Percentiles rank a stretch among this genome's conserved stretches.
Evolutionary conservation across 352 stramenopile species (phyloP).

Genomic region (Pythium aquatile): DNA sequence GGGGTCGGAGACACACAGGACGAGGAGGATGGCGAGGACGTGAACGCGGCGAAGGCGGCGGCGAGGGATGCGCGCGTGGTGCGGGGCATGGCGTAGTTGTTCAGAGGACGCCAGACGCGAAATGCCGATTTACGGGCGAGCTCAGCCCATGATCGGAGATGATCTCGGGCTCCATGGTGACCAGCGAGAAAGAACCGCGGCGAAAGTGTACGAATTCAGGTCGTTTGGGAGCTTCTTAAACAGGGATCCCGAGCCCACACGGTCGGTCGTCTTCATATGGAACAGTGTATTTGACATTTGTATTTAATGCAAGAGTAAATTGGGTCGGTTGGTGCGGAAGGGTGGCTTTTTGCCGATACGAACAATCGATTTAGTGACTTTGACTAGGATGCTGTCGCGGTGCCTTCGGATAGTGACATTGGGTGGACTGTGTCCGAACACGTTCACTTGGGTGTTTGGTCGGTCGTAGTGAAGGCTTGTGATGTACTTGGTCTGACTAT

Average conservation of each 20-base stretch:
- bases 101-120: neutral
- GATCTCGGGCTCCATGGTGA: neutral
- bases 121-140: neutral
- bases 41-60: neutral
- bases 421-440: constrained; percentile 10
- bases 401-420: constrained; percentile 14
- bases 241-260: neutral
- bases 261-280: neutral
- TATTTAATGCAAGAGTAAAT: neutral
- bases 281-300: neutral
- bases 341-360: neutral
- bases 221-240: neutral
- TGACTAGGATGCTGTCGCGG: neutral
- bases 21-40: neutral
- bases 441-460: neutral
- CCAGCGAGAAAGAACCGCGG: neutral
- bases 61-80: neutral
- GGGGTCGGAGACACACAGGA: constrained; percentile 22
- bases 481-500: neutral
- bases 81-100: neutral
- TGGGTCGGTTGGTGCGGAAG: constrained; percentile 15
- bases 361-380: no score
- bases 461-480: constrained; percentile 11
- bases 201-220: constrained; percentile 3
- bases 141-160: neutral